A percentile compares a stretch with the other conserved stretches of the same genome.
Conservation (phyloP, 2,329 filamentous ascomycete species). For the Microcyclospora tardicrescens region DNA sequence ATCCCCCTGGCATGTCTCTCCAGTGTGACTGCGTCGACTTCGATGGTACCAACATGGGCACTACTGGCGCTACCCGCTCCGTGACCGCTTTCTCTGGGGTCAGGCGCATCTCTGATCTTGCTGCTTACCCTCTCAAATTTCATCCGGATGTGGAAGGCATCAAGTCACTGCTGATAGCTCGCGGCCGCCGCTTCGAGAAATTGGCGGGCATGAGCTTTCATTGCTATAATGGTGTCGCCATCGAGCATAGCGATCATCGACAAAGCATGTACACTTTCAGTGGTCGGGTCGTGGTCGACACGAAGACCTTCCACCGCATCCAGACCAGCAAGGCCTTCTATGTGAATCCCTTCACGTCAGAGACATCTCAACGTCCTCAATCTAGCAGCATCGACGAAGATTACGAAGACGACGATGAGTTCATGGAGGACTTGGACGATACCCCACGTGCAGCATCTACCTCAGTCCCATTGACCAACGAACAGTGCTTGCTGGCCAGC, state of each 20-base stretch:
- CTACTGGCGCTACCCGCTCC: constrained; percentile 3
- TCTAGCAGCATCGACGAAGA: constrained; percentile 11
- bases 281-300: constrained; percentile 18
- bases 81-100: constrained; percentile 13
- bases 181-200: constrained; percentile 15
- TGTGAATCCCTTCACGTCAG: constrained; percentile 11
- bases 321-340: constrained; percentile 14
- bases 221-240: constrained; percentile 14
- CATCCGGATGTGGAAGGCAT: constrained; percentile 8
- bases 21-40: constrained; percentile 19
- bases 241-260: constrained; percentile 8
- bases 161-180: constrained; percentile 11
- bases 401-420: constrained; percentile 7
- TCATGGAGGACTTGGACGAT: constrained; percentile 11
- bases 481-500: constrained; percentile 20
- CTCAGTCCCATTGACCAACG: constrained; percentile 11
- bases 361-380: constrained; percentile 9
- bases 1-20: constrained; percentile 14
- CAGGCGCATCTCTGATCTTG: constrained; percentile 12
- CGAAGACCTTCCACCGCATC: constrained; percentile 18
- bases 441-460: no score
- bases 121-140: constrained; percentile 13
- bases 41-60: constrained; percentile 21
- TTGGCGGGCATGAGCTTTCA: constrained; percentile 18
- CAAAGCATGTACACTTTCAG: constrained; percentile 14